Percentiles rank a stretch among this genome's conserved stretches.
phyloP scores from a whole-genome alignment of 345 rosid genomes.

The Firmiana major region DNA sequence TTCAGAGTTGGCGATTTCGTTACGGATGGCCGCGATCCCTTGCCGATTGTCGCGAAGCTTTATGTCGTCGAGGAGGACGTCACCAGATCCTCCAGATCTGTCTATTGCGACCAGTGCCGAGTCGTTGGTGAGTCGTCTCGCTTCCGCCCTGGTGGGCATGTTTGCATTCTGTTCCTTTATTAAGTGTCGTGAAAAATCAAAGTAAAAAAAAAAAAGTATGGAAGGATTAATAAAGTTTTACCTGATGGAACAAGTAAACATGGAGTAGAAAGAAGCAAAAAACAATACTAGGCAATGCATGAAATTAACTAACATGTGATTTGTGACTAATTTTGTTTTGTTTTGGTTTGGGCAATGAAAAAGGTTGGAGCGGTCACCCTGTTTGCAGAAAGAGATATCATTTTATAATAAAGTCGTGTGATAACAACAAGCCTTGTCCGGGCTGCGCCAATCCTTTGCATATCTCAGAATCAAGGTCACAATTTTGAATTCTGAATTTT shows the following conservation, averaged over 20 bases:
- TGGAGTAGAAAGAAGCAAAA: neutral
- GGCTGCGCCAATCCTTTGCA: slow-evolving; percentile 41
- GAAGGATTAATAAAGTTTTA: no score
- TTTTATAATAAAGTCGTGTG: slow-evolving; percentile 51
- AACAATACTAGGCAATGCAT: neutral
- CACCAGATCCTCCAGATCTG: slow-evolving; percentile 60
- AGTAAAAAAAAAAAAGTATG: neutral
- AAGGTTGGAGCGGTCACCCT: slow-evolving; percentile 78
- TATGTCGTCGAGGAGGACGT: slow-evolving; percentile 74
- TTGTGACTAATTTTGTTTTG: no score
- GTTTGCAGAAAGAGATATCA: slow-evolving; percentile 73
- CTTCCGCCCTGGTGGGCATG: neutral
- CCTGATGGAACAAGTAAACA: neutral
- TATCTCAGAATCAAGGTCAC: slow-evolving; percentile 41
- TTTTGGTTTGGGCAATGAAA: no score
- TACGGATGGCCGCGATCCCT: slow-evolving; percentile 30
- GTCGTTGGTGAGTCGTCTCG: slow-evolving; percentile 68
- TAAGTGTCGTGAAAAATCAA: neutral
- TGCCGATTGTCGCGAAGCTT: slow-evolving; percentile 36
- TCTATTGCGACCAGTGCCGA: slow-evolving; percentile 76
- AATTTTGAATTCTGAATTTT: neutral
- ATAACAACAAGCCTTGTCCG: slow-evolving; percentile 32
- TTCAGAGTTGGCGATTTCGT: slow-evolving; percentile 47
- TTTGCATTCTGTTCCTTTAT: neutral
- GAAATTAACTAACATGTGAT: neutral